Base-by-base conservation (phyloP, 2,329 filamentous ascomycete species). In the Aureobasidium sp. region DNA sequence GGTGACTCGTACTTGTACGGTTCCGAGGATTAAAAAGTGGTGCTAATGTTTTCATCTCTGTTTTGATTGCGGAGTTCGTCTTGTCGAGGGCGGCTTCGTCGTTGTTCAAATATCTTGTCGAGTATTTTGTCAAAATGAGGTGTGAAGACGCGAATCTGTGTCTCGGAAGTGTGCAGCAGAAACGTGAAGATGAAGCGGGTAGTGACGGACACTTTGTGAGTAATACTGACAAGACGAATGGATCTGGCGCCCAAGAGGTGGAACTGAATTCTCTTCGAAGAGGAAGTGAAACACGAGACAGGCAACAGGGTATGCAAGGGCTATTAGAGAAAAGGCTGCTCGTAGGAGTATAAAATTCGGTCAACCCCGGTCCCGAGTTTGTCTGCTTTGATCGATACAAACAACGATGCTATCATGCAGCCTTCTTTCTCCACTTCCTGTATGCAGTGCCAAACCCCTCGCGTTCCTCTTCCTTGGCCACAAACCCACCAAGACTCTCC, bases 291-390 rank as follows among this genome's bases (percentile, higher is more conserved):
- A 20, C 20, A 20, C 20, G 20, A 20, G 20, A 20, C 20, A 20
- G 20, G 20, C 20, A 20, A 32, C 29, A 32, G 29, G 2, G 29
- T 32, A 32, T 8, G 29, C 29, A 32, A 8, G 8, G 29, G 8
- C 29, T 32, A 8, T 32, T 32, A 2, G 2, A 32, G 29, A 32
- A n/a, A n/a, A n/a, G n/a, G n/a, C n/a, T n/a, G n/a, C n/a, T n/a
- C n/a, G 20, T 20, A 1, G 20, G 20, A 20, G 20, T 20, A 20
- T 20, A 20, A 20, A 1, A 20, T 20, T 20, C 20, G 20, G 20
- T 20, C 20, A 20, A 20, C 1, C 20, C 20, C 1, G 1, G 20
- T 20, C 20, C 20, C 1, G 20, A 20, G 73, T 99, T 32, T 2
- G 29, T 8, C 29, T 2, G 29, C 2, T 32, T 32, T 32, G 29